A percentile compares a stretch with the other conserved stretches of the same genome.
phyloP scores from a whole-genome alignment of 2,329 filamentous ascomycete genomes.

The Cercospora sp. region DNA sequence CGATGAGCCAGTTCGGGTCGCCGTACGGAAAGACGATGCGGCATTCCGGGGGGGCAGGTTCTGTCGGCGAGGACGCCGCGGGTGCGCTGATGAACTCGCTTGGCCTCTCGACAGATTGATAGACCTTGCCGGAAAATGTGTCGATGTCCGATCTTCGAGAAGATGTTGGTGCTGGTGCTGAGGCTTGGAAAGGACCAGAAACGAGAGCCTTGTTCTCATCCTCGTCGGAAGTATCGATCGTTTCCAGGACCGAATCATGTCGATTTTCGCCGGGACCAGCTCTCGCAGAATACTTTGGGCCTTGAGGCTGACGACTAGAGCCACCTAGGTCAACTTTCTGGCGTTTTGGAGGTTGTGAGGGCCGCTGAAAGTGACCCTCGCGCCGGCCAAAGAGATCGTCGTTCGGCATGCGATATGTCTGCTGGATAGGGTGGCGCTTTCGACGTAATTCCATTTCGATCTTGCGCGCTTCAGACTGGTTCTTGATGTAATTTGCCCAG shows the following conservation, averaged over 20 bases:
- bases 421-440: background rate
- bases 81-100: too few relatives aligned
- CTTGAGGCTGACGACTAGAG: background rate
- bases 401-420: background rate
- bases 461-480: too few relatives aligned
- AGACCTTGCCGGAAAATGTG: background rate
- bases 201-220: background rate
- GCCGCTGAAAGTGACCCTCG: background rate
- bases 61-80: too few relatives aligned
- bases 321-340: background rate
- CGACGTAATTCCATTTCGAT: conserved; percentile 2
- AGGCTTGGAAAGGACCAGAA: background rate
- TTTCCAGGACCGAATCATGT: background rate
- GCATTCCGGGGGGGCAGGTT: too few relatives aligned
- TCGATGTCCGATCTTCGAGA: background rate
- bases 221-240: background rate
- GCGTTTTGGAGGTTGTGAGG: background rate
- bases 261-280: background rate
- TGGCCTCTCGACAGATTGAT: too few relatives aligned
- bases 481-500: too few relatives aligned
- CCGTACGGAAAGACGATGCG: too few relatives aligned
- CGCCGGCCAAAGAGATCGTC: background rate
- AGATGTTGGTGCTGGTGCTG: background rate
- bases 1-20: too few relatives aligned
- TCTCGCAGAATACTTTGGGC: background rate